phyloP scores from a whole-genome alignment of 1,139 yeast species.

The Debaryomyces psychrophilus region DNA sequence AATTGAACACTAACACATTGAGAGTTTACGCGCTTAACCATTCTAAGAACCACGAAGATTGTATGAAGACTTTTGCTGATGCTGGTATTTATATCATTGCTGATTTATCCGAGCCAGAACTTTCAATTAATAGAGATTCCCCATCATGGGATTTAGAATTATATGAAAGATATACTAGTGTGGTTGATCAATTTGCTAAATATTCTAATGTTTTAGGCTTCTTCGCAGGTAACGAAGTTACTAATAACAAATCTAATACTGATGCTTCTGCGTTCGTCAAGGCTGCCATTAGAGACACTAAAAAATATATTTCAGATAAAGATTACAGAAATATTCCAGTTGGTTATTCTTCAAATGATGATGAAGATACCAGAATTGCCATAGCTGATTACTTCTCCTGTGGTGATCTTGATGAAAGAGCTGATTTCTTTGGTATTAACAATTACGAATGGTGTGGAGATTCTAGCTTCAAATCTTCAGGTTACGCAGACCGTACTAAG shows the following conservation, averaged over 20 bases:
- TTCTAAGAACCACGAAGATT: conserved; percentile 77
- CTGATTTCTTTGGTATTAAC: conserved; percentile 91
- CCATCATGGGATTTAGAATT: conserved; percentile 75
- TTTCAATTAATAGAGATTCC: conserved; percentile 71
- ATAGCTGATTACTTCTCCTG: conserved; percentile 85
- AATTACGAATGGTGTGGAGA: conserved; percentile 94
- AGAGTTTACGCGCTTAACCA: conserved; percentile 78
- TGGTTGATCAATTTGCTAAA: conserved; percentile 79
- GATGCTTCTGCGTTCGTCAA: conserved; percentile 78
- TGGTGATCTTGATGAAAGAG: conserved; percentile 62
- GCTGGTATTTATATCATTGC: conserved; percentile 89
- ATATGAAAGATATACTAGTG: conserved; percentile 72
- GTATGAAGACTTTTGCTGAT: conserved; percentile 82
- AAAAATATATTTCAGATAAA: conserved; percentile 66
- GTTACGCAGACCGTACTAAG: conserved; percentile 63
- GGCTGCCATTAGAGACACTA: conserved; percentile 91
- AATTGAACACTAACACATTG: conserved; percentile 75
- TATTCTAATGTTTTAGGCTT: conserved; percentile 89
- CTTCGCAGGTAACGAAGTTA: conserved; percentile 90
- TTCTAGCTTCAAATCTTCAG: conserved; percentile 64
- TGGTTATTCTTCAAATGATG: conserved; percentile 94
- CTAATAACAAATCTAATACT: conserved; percentile 55
- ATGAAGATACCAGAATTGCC: conserved; percentile 66
- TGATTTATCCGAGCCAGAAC: conserved; percentile 85
- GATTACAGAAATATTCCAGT: conserved; percentile 80